These are phyloP conservation scores for Centaurea solstitialis DNA, from an alignment of 129 eudicot genomes.

Conservation along the genomic window DNA sequence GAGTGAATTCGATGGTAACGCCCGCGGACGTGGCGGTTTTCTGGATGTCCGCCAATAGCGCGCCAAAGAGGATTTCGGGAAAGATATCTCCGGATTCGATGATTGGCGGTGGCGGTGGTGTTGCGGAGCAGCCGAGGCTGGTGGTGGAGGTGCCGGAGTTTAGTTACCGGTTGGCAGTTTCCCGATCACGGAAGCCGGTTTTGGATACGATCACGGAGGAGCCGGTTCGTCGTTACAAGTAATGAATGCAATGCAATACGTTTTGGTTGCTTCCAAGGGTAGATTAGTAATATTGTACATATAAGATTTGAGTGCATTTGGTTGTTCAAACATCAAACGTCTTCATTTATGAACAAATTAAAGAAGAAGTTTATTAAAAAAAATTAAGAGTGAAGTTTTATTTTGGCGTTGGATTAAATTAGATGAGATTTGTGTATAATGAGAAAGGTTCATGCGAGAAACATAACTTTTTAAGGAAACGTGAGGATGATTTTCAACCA, in stretches of 20 bases:
- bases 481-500: too few relatives aligned
- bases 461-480: too few relatives aligned
- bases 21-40: constrained; percentile 66
- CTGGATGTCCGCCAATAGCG: constrained; percentile 60
- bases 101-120: background rate
- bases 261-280: background rate
- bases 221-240: constrained; percentile 42
- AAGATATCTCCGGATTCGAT: constrained; percentile 31
- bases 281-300: constrained; percentile 17
- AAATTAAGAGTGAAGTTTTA: too few relatives aligned
- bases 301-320: background rate
- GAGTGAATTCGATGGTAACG: constrained; percentile 63
- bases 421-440: too few relatives aligned
- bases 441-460: too few relatives aligned
- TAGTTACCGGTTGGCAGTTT: constrained; percentile 40
- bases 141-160: constrained; percentile 43
- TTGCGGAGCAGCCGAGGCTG: constrained; percentile 35
- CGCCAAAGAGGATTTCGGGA: constrained; percentile 51
- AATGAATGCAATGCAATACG: background rate
- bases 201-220: constrained; percentile 75
- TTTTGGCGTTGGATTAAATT: too few relatives aligned
- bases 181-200: constrained; percentile 58
- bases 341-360: background rate
- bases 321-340: constrained; percentile 6
- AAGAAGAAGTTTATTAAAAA: background rate